Conservation (phyloP, 2,329 filamentous ascomycete genomes). For the Lachnellula suecica region DNA sequence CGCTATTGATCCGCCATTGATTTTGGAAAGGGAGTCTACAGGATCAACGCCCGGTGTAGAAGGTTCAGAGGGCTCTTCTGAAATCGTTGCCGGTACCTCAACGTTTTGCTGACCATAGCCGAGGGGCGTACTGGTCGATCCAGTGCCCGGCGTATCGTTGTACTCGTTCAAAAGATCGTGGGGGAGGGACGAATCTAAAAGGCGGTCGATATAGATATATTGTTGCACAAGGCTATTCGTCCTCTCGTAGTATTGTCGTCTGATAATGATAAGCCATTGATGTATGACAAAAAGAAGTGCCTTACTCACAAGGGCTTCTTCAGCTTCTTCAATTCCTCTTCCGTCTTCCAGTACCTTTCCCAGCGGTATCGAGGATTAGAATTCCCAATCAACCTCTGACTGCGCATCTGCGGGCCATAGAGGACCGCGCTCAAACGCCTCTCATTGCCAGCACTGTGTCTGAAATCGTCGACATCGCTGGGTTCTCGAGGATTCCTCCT, state of each 20-base stretch:
- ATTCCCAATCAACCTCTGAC: slow-evolving; percentile 84
- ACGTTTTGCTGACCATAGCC: slow-evolving; percentile 48
- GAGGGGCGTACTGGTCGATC: slow-evolving; percentile 7
- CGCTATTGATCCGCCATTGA: slow-evolving; percentile 34
- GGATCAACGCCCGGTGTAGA: slow-evolving; percentile 29
- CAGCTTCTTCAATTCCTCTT: slow-evolving; percentile 71
- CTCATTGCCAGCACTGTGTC: slow-evolving; percentile 43
- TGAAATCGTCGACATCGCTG: slow-evolving; percentile 24
- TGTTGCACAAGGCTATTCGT: slow-evolving; percentile 88
- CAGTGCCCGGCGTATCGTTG: slow-evolving; percentile 45
- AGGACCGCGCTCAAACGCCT: slow-evolving; percentile 59
- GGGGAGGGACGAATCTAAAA: slow-evolving; percentile 89
- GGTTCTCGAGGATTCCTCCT: slow-evolving; percentile 16
- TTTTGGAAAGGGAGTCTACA: slow-evolving; percentile 10
- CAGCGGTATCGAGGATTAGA: slow-evolving; percentile 80
- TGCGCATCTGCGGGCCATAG: slow-evolving; percentile 71
- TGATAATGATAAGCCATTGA: slow-evolving; percentile 32
- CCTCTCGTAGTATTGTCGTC: slow-evolving; percentile 82
- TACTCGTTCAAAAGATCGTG: slow-evolving; percentile 92
- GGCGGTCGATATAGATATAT: slow-evolving; percentile 88
- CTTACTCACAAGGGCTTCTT: slow-evolving; percentile 62
- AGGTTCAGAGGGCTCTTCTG: slow-evolving; percentile 66
- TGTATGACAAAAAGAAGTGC: slow-evolving; percentile 1
- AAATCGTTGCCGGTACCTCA: slow-evolving; percentile 71
- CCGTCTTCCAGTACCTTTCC: slow-evolving; percentile 82